phyloP scores from a whole-genome alignment of 352 stramenopile genomes.

The Pythium dissimile region DNA sequence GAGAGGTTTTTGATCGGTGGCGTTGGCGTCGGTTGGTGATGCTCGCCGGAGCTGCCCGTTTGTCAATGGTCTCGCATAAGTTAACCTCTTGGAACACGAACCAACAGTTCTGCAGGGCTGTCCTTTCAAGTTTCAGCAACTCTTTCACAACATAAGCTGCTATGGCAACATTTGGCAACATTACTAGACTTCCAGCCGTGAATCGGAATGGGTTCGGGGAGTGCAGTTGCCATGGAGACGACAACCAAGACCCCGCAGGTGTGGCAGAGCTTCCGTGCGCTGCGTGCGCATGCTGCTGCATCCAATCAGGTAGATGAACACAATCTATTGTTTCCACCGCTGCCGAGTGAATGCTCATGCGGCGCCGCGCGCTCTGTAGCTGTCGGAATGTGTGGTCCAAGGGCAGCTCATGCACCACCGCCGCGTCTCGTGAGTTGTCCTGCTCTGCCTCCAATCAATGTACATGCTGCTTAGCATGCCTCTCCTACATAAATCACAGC shows the following conservation, averaged over 20 bases:
- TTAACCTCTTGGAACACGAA: conserved; percentile 21
- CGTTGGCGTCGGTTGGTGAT: conserved; percentile 7
- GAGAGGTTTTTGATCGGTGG: not conserved
- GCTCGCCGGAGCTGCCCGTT: not conserved
- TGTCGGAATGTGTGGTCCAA: conserved; percentile 45
- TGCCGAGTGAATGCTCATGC: not conserved
- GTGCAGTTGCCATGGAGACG: conserved; percentile 4
- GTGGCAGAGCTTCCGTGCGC: conserved; percentile 49
- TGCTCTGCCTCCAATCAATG: not conserved
- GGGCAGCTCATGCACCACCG: conserved; percentile 75
- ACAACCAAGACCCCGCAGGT: not conserved
- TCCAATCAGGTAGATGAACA: too few relatives aligned
- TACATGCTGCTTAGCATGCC: too few relatives aligned
- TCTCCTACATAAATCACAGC: conserved; percentile 27
- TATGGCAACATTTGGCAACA: conserved; percentile 1
- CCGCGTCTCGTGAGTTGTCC: conserved; percentile 51
- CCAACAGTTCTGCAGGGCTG: conserved; percentile 20
- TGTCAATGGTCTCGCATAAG: conserved; percentile 16
- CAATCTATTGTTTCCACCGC: not conserved
- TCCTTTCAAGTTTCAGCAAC: conserved; percentile 12
- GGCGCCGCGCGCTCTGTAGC: not conserved
- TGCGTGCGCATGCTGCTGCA: conserved; percentile 34
- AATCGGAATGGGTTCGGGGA: conserved; percentile 1
- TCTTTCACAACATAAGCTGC: conserved; percentile 1
- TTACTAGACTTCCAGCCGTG: not conserved